Percentiles rank a stretch among this genome's conserved stretches.
These are phyloP conservation scores for Candida mattraensis DNA, from an alignment of 805 yeast genomes.

Conservation along the genomic window DNA sequence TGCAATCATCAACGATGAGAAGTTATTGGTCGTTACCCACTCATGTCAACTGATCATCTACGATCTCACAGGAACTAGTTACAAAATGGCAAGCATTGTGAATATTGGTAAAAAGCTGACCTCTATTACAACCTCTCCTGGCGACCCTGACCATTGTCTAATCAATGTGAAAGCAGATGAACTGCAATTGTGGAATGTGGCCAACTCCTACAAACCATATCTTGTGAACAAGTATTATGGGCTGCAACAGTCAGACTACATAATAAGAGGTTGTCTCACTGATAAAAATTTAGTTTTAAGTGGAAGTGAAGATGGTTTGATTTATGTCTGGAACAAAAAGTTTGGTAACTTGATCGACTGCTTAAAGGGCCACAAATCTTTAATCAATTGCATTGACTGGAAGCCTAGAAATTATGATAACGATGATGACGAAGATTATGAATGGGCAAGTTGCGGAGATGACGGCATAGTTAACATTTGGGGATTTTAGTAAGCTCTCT, in stretches of 20 bases:
- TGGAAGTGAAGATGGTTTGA: constrained; percentile 80
- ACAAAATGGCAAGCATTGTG: constrained; percentile 36
- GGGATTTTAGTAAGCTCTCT: constrained; percentile 29
- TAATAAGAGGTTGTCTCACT: constrained; percentile 78
- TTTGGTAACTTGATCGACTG: constrained; percentile 66
- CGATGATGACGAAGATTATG: constrained; percentile 37
- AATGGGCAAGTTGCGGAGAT: constrained; percentile 78
- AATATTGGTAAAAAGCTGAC: constrained; percentile 60
- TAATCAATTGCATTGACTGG: constrained; percentile 83
- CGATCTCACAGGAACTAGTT: constrained; percentile 37
- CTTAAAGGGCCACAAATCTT: constrained; percentile 60
- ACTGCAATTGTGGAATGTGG: constrained; percentile 77
- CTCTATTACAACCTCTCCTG: constrained; percentile 56
- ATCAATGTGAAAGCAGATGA: constrained; percentile 74
- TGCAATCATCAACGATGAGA: constrained; percentile 64
- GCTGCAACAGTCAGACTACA: constrained; percentile 65
- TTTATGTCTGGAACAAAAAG: constrained; percentile 75
- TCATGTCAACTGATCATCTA: constrained; percentile 62
- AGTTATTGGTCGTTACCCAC: constrained; percentile 61
- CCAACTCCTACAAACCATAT: constrained; percentile 41
- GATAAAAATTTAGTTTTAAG: constrained; percentile 70
- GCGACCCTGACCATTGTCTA: constrained; percentile 51
- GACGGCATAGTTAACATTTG: constrained; percentile 70
- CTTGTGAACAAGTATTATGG: constrained; percentile 68
- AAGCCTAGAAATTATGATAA: constrained; percentile 31